phyloP scores from a whole-genome alignment of 192 early-diverging fungal genomes.

The Mortierella hygrophila region DNA sequence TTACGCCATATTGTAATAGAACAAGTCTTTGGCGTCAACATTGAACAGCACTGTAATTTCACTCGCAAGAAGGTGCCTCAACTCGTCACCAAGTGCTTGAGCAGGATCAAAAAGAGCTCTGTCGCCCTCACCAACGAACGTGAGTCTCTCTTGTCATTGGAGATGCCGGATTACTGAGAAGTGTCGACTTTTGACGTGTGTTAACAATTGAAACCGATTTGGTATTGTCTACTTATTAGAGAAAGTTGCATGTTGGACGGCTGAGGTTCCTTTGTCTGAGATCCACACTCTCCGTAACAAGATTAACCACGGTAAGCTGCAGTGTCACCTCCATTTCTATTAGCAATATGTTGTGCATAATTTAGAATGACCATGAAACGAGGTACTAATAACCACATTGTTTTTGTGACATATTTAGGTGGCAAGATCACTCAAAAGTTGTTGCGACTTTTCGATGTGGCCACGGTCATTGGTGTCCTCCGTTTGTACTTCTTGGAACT shows the following conservation, averaged over 20 bases:
- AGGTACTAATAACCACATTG: not conserved
- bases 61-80: conserved; percentile 71
- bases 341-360: not conserved
- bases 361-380: not conserved
- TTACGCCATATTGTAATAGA: conserved; percentile 47
- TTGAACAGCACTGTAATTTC: conserved; percentile 75
- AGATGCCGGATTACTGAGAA: too few species aligned
- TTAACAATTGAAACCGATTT: too few species aligned
- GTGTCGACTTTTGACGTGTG: not conserved
- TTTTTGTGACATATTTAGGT: conserved; percentile 30
- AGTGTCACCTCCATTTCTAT: not conserved
- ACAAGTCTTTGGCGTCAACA: conserved; percentile 83
- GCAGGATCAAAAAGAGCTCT: conserved; percentile 68
- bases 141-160: conserved; percentile 12
- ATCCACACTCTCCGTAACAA: conserved; percentile 75
- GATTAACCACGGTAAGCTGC: conserved; percentile 67
- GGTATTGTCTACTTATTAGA: conserved; percentile 45
- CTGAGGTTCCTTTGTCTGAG: conserved; percentile 64
- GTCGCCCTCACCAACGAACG: conserved; percentile 40
- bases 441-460: conserved; percentile 68
- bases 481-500: conserved; percentile 81
- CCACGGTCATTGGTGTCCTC: conserved; percentile 70
- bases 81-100: conserved; percentile 71
- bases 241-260: conserved; percentile 71
- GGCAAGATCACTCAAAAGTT: conserved; percentile 66